Conservation (phyloP, 2,329 filamentous ascomycete species). For the Aspergillus clavatus region DNA sequence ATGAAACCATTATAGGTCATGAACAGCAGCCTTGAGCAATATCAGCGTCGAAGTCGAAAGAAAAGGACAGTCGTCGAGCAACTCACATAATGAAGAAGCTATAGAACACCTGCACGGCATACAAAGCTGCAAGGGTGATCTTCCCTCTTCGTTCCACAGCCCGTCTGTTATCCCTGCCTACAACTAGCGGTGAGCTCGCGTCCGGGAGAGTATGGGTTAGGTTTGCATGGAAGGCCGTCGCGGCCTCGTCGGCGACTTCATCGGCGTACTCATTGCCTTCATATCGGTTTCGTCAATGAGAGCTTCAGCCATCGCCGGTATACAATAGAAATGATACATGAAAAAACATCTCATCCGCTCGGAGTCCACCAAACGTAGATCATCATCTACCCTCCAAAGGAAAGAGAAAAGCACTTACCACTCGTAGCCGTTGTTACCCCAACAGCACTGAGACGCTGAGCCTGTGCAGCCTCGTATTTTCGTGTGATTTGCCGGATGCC, state of each 20-base stretch:
- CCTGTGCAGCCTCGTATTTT: slow-evolving; percentile 62
- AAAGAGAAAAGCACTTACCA: slow-evolving; percentile 9
- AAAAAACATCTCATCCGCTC: slow-evolving; percentile 5
- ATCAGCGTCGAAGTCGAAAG: background rate
- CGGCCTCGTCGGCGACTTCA: slow-evolving; percentile 26
- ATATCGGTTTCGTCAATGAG: slow-evolving; percentile 17
- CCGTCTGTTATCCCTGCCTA: slow-evolving; percentile 65
- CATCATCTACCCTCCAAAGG: background rate
- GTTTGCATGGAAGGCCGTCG: slow-evolving; percentile 21
- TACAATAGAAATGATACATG: background rate
- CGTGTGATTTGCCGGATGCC: slow-evolving; percentile 72
- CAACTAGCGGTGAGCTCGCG: slow-evolving; percentile 65
- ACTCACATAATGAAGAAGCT: slow-evolving; percentile 99
- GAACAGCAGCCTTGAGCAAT: slow-evolving; percentile 71
- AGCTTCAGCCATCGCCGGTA: slow-evolving; percentile 15
- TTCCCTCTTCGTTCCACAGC: slow-evolving; percentile 64
- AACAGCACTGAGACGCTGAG: slow-evolving; percentile 48
- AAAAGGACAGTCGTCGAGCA: background rate
- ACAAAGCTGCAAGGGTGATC: slow-evolving; percentile 74
- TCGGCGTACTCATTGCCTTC: slow-evolving; percentile 35
- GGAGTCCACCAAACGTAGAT: slow-evolving; percentile 9
- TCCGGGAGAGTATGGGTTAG: slow-evolving; percentile 30
- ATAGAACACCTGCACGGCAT: slow-evolving; percentile 94
- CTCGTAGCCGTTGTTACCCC: slow-evolving; percentile 21
- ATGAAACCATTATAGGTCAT: slow-evolving; percentile 99